These are phyloP conservation scores for Alopecurus myosuroides DNA, from an alignment of 176 grass and related monocot genomes.

Conservation along the genomic window DNA sequence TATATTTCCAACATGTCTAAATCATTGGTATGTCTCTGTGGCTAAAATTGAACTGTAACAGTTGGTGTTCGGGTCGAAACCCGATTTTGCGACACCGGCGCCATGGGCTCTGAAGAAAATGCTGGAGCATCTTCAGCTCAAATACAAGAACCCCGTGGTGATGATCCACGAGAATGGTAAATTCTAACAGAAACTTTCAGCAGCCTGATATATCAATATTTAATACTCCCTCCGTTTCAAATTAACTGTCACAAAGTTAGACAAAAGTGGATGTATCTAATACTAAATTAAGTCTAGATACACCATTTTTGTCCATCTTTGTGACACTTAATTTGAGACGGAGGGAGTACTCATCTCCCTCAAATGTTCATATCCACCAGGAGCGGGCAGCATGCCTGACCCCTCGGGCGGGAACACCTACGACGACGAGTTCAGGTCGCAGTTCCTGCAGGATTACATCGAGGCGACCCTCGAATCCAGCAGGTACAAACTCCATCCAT, in stretches of 20 bases:
- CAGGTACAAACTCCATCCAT: constrained; percentile 16
- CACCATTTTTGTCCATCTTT: too few species aligned
- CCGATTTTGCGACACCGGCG: neutral
- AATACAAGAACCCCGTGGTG: constrained; percentile 69
- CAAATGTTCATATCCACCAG: constrained; percentile 10
- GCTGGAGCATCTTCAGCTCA: constrained; percentile 62
- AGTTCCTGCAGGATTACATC: constrained; percentile 51
- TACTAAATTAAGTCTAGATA: too few species aligned
- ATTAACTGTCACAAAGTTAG: too few species aligned
- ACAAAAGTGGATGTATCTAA: too few species aligned
- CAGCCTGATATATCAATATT: neutral
- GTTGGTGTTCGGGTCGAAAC: neutral
- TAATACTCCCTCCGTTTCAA: too few species aligned
- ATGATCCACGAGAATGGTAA: constrained; percentile 94
- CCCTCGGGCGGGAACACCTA: neutral
- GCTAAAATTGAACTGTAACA: neutral
- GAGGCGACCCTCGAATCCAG: constrained; percentile 45
- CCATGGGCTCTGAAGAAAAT: constrained; percentile 80
- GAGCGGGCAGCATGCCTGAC: constrained; percentile 24
- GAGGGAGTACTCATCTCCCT: neutral
- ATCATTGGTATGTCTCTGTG: neutral
- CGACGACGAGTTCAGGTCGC: constrained; percentile 39
- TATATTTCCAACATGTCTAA: neutral
- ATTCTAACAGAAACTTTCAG: neutral
- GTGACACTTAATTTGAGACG: too few species aligned